Conservation (phyloP, 2,329 filamentous ascomycete genomes). For the Colletotrichum tamarilloi region DNA sequence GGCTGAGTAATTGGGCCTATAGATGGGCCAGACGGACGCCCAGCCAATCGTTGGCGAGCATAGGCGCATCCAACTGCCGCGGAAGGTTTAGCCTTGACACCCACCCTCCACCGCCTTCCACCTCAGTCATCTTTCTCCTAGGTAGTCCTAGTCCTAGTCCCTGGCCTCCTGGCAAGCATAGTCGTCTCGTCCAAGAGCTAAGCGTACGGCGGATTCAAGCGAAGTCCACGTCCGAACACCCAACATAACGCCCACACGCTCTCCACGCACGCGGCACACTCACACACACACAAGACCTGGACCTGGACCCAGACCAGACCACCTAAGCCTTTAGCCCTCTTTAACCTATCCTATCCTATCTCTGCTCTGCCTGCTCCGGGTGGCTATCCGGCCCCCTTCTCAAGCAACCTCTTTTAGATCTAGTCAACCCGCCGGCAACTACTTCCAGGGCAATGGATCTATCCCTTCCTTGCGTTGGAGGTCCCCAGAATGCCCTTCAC, state of each 20-base stretch:
- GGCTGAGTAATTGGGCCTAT: constrained; percentile 6
- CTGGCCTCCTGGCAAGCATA: no score
- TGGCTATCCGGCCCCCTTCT: not conserved
- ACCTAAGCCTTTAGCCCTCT: not conserved
- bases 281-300: no score
- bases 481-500: constrained; percentile 24
- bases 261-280: not conserved
- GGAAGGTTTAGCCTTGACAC: constrained; percentile 5
- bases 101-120: not conserved
- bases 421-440: not conserved
- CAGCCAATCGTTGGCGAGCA: constrained; percentile 1
- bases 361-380: not conserved
- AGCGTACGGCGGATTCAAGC: constrained; percentile 5
- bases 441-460: constrained; percentile 19
- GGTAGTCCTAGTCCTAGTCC: not conserved
- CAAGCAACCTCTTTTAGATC: not conserved
- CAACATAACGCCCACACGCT: not conserved
- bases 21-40: not conserved
- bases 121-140: not conserved
- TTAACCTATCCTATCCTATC: not conserved
- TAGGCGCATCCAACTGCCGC: not conserved
- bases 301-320: not conserved
- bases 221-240: constrained; percentile 19
- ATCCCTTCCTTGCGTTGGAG: not conserved
- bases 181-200: no score